phyloP scores from a whole-genome alignment of 805 yeast genomes.

The Candida pseudofarinosa region DNA sequence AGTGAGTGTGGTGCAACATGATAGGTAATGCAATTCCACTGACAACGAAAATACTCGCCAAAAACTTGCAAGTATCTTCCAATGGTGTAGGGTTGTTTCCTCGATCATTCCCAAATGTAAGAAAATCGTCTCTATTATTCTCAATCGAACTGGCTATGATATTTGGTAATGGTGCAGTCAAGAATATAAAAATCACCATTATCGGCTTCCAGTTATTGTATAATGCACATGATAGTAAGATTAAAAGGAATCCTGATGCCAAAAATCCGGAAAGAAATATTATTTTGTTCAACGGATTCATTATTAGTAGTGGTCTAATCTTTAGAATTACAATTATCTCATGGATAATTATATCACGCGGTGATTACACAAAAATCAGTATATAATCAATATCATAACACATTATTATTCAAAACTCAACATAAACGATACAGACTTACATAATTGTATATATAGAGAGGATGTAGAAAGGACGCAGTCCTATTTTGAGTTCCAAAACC shows the following conservation, averaged over 20 bases:
- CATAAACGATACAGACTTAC: neutral
- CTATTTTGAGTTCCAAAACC: conserved; percentile 20
- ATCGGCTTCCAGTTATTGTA: conserved; percentile 39
- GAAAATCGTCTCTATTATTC: conserved; percentile 37
- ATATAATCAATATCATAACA: neutral
- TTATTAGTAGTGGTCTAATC: conserved; percentile 6
- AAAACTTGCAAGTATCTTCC: conserved; percentile 34
- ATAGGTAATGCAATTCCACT: conserved; percentile 45
- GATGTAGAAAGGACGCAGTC: neutral
- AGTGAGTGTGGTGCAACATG: conserved; percentile 32
- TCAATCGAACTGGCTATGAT: conserved; percentile 36
- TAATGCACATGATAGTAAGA: conserved; percentile 42
- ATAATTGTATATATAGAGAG: neutral
- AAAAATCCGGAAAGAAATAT: conserved; percentile 43
- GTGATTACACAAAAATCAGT: neutral
- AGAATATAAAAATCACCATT: conserved; percentile 41
- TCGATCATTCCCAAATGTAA: conserved; percentile 40
- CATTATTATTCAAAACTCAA: neutral
- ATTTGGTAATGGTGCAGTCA: conserved; percentile 44
- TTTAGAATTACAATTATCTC: neutral
- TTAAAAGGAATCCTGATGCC: conserved; percentile 42
- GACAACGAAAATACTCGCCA: conserved; percentile 38
- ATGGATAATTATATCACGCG: neutral
- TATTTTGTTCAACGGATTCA: conserved; percentile 46
- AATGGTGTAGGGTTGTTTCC: conserved; percentile 34